Conservation (phyloP, 1,284 basidiomycete genomes). For the Leccinum huronense region DNA sequence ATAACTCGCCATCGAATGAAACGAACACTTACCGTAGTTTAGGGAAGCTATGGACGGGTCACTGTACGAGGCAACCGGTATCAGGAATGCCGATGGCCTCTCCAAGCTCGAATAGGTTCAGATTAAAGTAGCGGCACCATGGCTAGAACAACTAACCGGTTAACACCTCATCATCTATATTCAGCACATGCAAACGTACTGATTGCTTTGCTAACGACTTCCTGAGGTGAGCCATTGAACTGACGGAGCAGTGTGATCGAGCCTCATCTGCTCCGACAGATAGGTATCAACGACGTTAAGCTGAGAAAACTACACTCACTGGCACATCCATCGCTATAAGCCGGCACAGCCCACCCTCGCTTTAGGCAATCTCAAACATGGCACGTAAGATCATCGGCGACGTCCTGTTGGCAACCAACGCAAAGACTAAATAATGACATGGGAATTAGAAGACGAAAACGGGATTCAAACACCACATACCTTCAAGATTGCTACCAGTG, state of each 20-base stretch:
- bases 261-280: constrained; percentile 69
- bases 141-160: constrained; percentile 49
- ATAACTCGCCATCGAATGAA: background rate
- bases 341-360: too few species aligned
- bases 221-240: constrained; percentile 86
- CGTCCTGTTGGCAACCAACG: too few species aligned
- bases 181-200: constrained; percentile 42
- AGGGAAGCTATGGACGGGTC: constrained; percentile 96
- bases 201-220: constrained; percentile 93
- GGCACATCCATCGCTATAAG: too few species aligned
- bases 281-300: background rate
- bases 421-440: too few species aligned
- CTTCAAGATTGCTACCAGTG: too few species aligned
- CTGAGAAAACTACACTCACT: constrained; percentile 23
- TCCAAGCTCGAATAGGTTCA: constrained; percentile 74
- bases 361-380: too few species aligned
- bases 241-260: constrained; percentile 98
- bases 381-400: too few species aligned
- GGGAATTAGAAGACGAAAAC: too few species aligned
- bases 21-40: constrained; percentile 73
- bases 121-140: constrained; percentile 95
- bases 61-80: constrained; percentile 88
- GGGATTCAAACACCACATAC: too few species aligned
- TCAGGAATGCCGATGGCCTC: constrained; percentile 87
- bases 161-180: background rate